Conservation (phyloP, 257 asterid species). For the Gentiana macrophylla region DNA sequence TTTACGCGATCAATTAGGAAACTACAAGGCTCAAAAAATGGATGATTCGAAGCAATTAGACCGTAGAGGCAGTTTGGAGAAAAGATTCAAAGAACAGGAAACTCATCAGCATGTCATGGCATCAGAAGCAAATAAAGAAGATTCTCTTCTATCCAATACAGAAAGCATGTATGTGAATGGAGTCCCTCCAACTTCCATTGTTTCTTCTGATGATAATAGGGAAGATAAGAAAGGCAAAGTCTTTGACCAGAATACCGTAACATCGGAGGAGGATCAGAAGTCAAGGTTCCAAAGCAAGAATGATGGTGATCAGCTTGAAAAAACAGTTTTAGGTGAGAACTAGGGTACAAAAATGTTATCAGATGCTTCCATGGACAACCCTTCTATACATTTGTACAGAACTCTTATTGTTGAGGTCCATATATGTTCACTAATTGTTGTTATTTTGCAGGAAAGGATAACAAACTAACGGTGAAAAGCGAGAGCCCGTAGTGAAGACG, state of each 20-base stretch:
- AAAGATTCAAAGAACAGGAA: neutral
- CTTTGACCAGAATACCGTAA: too few species aligned
- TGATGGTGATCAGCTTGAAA: neutral
- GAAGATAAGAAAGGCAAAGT: too few species aligned
- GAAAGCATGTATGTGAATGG: too few species aligned
- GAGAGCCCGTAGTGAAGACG: slow-evolving; percentile 4
- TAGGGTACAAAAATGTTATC: slow-evolving; percentile 5
- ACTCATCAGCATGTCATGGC: neutral
- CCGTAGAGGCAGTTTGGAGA: neutral
- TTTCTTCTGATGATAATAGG: too few species aligned
- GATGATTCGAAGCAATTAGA: slow-evolving; percentile 1
- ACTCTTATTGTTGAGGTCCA: neutral
- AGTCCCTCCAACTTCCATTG: too few species aligned
- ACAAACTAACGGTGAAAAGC: slow-evolving; percentile 11
- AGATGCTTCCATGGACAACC: too few species aligned
- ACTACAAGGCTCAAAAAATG: neutral
- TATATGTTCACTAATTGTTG: slow-evolving; percentile 4
- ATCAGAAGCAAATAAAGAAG: neutral
- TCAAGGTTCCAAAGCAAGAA: too few species aligned
- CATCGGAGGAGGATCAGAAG: too few species aligned
- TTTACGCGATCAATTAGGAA: too few species aligned
- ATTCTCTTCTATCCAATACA: slow-evolving; percentile 4
- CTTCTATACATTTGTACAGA: neutral
- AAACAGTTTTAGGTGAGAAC: neutral
- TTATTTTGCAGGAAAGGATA: slow-evolving; percentile 16